phyloP scores from a whole-genome alignment of 805 yeast genomes.

The Barnettozyma siamensis region DNA sequence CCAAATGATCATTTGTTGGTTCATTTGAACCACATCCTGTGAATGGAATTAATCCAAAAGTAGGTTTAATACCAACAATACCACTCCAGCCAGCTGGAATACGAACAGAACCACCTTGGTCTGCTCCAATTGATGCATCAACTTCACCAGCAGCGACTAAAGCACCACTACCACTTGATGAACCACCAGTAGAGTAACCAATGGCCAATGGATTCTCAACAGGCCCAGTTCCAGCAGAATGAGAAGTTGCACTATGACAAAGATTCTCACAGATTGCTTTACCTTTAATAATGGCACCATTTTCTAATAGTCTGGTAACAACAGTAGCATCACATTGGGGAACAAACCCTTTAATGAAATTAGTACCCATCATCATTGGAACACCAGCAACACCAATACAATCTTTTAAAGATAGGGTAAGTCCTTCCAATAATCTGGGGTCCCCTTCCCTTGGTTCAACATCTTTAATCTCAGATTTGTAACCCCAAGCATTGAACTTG shows the following conservation, averaged over 20 bases:
- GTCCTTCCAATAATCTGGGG: background rate
- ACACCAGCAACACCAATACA: conserved; percentile 4
- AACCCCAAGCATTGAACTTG: conserved; percentile 4
- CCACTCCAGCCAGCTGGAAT: conserved; percentile 5
- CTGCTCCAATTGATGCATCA: conserved; percentile 3
- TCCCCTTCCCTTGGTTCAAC: background rate
- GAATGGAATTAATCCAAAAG: conserved; percentile 3
- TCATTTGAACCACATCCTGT: conserved; percentile 5
- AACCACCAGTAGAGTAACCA: conserved; percentile 7
- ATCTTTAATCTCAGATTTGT: conserved; percentile 2
- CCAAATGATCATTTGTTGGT: conserved; percentile 4
- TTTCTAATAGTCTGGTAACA: background rate
- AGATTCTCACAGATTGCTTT: conserved; percentile 4
- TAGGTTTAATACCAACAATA: conserved; percentile 4
- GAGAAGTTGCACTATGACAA: conserved; percentile 5
- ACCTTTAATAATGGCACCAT: conserved; percentile 3
- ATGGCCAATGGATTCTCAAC: conserved; percentile 2
- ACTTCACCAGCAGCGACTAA: conserved; percentile 5
- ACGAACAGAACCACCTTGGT: conserved; percentile 6
- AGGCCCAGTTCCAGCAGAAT: conserved; percentile 6
- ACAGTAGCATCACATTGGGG: conserved; percentile 5
- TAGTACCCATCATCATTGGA: conserved; percentile 4
- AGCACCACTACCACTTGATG: conserved; percentile 3
- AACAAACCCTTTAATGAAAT: conserved; percentile 1
- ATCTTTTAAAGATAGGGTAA: background rate